Base-by-base conservation (phyloP, 441 rosid genomes). In the Populus trichocarpa region DNA sequence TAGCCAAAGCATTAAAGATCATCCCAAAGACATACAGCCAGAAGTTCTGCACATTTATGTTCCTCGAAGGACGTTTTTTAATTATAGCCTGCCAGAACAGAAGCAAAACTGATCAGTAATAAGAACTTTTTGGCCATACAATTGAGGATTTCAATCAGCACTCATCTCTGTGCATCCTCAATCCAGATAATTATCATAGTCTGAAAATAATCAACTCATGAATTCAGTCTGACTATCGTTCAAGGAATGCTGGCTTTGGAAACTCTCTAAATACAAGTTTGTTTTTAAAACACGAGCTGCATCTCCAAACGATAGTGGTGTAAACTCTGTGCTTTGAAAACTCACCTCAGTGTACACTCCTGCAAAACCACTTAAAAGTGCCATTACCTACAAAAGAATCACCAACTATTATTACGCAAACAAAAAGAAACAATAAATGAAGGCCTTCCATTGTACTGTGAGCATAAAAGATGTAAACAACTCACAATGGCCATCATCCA, bases 401-500 rank as follows among this genome's bases (percentile, higher is more conserved):
- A 74, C 42, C 42, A 72, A 69, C 33, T 18, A 16, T n/a, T 14
- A 40, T 63, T 36, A 16, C 59, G 32, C 2, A 61, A 20, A 30
- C 22, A 74, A 14, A n/a, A 30, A 20, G 61, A 16, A 53, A 53
- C 22, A 53, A 53, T 3, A 70, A 78, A 46, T 69, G 46, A 61
- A 65, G 61, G 33, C 25, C 40, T 5, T 74, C 26, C 64, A n/a
- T 35, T 77, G 8, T 25, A 18, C 3, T 53, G 23, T 33, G 33
- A 32, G 20, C 72, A 9, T 36, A 40, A 72, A 32, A 36, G 32
- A 66, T 35, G 36, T 35, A 28, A 67, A 57, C 20, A 65, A 84
- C 97, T 90, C 84, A 94, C 99, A 84, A 96, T 90, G 75, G 98
- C 99, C 99, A 96, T 96, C 36, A 90, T 85, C 99, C 97, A 94